Evolutionary conservation across 306 rosid genomes (phyloP), one percentile per base, ranked within the genome.

Genomic region (Quercus agrifolia): DNA sequence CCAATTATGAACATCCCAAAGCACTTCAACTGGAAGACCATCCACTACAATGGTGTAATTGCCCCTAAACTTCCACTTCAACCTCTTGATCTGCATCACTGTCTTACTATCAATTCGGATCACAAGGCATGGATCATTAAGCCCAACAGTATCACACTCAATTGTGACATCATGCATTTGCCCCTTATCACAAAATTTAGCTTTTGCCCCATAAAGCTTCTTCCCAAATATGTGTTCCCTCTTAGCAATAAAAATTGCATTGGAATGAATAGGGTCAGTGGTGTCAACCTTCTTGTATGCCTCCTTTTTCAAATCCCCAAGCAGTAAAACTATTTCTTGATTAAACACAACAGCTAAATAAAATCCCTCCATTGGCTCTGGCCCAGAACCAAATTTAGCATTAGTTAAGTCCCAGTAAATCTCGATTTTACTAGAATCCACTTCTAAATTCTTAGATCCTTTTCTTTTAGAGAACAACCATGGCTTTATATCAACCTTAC

Each of bases 1-100:
- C 98, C 97, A 94, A 78, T 90, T 85, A 85, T 92, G 95, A 21
- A 92, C 97, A 86, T 94, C 98, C 98, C 97, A 94, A 17, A 89
- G 90, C 70, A 94, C 97, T 84, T 92, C 86, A 54, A 94, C 90
- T 1, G 90, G 92, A 56, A 92, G 54, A 21, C 96, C 98, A 83
- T 92, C 96, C 63, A 94, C 93, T 80, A 88, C 58, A 85, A 94
- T 89, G 20, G 93, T 88, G 74, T 89, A 79, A 51, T 94, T 92
- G 0, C 98, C 98, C 27, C 97, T 74, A 82, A 94, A 94, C 74
- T 94, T 94, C 98, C 97, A 94, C 71, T 86, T 94, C 67, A 94
- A 79, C 74, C 92, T 61, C 92, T 90, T 92, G 77, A 94, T 92
- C 84, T 89, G 83, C 89, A 94, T 88, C 84, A 87, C 98, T 17